Base-by-base conservation (phyloP, 495 filamentous ascomycete species). In the Aspergillus sclerotiicarbonarius region DNA sequence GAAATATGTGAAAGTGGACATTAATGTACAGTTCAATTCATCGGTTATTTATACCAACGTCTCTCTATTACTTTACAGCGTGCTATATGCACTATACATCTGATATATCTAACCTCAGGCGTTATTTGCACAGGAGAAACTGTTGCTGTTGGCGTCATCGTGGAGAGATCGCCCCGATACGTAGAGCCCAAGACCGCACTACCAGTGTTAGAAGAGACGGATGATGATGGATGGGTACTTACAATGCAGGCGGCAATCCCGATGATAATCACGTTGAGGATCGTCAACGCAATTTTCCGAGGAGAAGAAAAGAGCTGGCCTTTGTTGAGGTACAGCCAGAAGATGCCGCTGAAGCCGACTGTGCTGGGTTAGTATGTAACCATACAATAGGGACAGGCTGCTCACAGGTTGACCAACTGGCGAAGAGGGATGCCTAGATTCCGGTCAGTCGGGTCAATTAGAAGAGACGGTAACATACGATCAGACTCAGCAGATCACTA, bases 401-500 rank as follows among this genome's bases (percentile, higher is more conserved):
- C 20, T n/a, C 59, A 67, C 68, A 78, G 37, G 72, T 76, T 50
- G 77, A 77, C 74, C 71, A 74, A 43, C 60, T 69, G 41, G 70
- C 70, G 32, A 74, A 74, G 15, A 72, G 62, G 18, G 71, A 61
- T 39, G 66, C 67, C 70, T 67, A 50, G 7, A n/a, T 16, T 29
- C 3, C 20, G 8, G 47, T 68, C 54, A 71, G 65, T 51, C 20
- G 10, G 16, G 30, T 29, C 7, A 32, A 30, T 30, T 13, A 12
- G 19, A 4, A 8, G 15, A n/a, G 0, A 19, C 1, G 20, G 20
- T 44, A 25, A 60, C 67, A 13, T 55, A 69, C 68, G 31, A 71
- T 65, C 43, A 70, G 43, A 64, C 71, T 70, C 52, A 90, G 66
- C 56, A 90, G 64, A 37, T 84, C 79, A 59, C 80, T 84, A 72